Conservation (phyloP, 345 rosid genomes). For the Aurinia saxatilis region DNA sequence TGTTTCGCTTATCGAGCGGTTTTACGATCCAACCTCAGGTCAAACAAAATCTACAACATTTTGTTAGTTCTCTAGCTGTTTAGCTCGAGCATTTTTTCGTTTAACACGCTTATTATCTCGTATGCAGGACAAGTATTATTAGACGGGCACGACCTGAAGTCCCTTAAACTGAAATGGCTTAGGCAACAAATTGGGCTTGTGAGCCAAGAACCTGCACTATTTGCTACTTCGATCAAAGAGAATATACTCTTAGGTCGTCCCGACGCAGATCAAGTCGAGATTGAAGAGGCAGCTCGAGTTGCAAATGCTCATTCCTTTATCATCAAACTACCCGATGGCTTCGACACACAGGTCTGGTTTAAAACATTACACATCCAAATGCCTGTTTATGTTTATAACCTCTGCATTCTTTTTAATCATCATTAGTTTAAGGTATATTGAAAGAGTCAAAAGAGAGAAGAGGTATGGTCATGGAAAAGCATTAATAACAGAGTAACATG, state of each 20-base stretch:
- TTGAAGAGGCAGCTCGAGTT: slow-evolving; percentile 94
- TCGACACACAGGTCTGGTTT: slow-evolving; percentile 77
- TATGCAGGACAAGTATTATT: slow-evolving; percentile 83
- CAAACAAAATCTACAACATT: slow-evolving; percentile 8
- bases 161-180: slow-evolving; percentile 76
- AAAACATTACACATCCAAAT: neutral
- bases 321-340: slow-evolving; percentile 83
- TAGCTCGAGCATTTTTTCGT: neutral
- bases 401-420: slow-evolving; percentile 18
- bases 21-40: slow-evolving; percentile 92
- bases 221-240: slow-evolving; percentile 91
- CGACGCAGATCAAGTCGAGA: slow-evolving; percentile 63
- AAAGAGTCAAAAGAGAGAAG: slow-evolving; percentile 39
- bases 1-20: slow-evolving; percentile 90
- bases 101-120: neutral
- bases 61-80: neutral
- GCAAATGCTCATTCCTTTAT: slow-evolving; percentile 97
- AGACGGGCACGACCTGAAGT: slow-evolving; percentile 83
- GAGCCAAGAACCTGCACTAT: slow-evolving; percentile 94
- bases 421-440: slow-evolving; percentile 16
- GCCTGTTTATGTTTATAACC: neutral
- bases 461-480: slow-evolving; percentile 40
- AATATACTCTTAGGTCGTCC: slow-evolving; percentile 92
- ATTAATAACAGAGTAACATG: slow-evolving; percentile 64
- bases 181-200: slow-evolving; percentile 97